phyloP scores from a whole-genome alignment of 176 grass and related monocot species.

The Microstegium vimineum region DNA sequence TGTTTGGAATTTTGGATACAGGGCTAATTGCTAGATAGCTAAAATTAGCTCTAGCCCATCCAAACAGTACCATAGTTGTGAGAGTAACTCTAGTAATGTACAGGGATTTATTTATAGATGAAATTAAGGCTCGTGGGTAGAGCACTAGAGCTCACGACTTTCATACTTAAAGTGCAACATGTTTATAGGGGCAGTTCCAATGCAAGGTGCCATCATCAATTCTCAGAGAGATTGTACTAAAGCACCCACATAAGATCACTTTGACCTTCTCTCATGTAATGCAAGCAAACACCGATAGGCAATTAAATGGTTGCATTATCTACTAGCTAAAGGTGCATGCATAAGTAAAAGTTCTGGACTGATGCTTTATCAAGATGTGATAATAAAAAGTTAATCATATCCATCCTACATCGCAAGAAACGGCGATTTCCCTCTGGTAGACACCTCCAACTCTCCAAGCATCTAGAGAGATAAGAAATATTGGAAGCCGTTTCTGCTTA shows the following conservation, averaged over 20 bases:
- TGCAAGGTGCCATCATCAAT: not conserved
- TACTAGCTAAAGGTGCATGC: not conserved
- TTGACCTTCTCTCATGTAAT: not conserved
- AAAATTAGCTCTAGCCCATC: not conserved
- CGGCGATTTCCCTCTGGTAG: not conserved
- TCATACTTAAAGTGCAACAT: not conserved
- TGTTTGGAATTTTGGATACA: not conserved
- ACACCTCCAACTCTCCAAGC: not conserved
- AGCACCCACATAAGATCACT: not conserved
- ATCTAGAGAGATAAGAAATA: not conserved
- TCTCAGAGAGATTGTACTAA: not conserved
- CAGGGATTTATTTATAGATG: not conserved
- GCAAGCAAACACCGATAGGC: not conserved
- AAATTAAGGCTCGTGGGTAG: not conserved
- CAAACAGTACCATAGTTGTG: not conserved
- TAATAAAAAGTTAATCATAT: not conserved
- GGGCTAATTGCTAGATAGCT: not conserved
- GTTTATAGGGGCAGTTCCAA: not conserved
- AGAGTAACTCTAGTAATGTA: not conserved
- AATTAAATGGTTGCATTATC: not conserved
- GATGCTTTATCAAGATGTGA: not conserved
- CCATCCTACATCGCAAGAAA: not conserved
- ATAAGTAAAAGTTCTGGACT: not conserved
- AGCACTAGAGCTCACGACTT: conserved; percentile 1
- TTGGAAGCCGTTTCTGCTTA: not conserved